A percentile compares a stretch with the other conserved stretches of the same genome.
phyloP scores from a whole-genome alignment of 768 basidiomycete genomes.

The Mycena latifolia region DNA sequence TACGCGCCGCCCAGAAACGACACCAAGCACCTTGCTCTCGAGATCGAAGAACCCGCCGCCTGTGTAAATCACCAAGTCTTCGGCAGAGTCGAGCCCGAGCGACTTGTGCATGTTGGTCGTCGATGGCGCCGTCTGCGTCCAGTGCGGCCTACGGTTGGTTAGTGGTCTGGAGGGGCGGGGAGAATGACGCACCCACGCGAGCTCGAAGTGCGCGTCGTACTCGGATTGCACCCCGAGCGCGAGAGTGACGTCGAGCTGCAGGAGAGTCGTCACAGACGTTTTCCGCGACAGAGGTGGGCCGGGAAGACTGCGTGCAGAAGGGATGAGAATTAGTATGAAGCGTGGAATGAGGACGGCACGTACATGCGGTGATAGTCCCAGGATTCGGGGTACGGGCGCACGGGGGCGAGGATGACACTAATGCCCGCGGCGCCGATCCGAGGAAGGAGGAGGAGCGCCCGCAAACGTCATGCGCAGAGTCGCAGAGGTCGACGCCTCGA shows the following conservation, averaged over 20 bases:
- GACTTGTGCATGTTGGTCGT: conserved; percentile 57
- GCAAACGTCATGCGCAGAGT: conserved; percentile 60
- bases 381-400: conserved; percentile 69
- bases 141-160: conserved; percentile 54
- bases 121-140: conserved; percentile 54
- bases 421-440: conserved; percentile 72
- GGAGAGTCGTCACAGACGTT: conserved; percentile 65
- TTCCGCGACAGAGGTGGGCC: conserved; percentile 77
- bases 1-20: conserved; percentile 51
- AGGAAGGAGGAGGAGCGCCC: conserved; percentile 72
- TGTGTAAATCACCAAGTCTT: conserved; percentile 56
- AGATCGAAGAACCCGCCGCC: conserved; percentile 57
- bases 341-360: conserved; percentile 37
- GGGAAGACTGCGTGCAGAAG: conserved; percentile 64
- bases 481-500: conserved; percentile 52
- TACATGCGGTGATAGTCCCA: conserved; percentile 80
- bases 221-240: conserved; percentile 70
- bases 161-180: conserved; percentile 37
- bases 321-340: not conserved
- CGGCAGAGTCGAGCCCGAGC: conserved; percentile 47
- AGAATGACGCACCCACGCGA: conserved; percentile 63
- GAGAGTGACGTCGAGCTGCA: conserved; percentile 74
- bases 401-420: conserved; percentile 75
- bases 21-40: conserved; percentile 57
- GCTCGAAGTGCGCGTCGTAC: conserved; percentile 75